phyloP scores from a whole-genome alignment of 805 yeast genomes.

The Metschnikowia shivogae region DNA sequence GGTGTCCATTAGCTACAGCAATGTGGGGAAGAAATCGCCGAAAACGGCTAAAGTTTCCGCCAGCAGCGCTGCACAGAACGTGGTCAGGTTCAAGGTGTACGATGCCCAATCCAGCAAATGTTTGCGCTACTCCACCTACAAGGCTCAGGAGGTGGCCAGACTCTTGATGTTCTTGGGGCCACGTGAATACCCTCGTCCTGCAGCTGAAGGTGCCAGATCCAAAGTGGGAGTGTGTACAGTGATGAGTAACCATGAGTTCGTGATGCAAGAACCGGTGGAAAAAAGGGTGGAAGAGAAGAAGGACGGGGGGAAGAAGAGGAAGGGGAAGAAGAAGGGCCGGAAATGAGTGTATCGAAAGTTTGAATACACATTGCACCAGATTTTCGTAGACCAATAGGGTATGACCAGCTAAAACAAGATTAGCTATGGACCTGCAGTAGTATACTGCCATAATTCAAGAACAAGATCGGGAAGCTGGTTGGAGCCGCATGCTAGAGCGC shows the following conservation, averaged over 20 bases:
- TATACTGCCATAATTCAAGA: too few relatives aligned
- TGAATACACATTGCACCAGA: too few relatives aligned
- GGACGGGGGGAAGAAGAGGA: conserved; percentile 30
- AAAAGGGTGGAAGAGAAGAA: conserved; percentile 23
- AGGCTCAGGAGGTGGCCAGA: conserved; percentile 70
- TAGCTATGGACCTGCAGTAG: too few relatives aligned
- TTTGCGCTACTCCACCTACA: conserved; percentile 53
- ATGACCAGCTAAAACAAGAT: too few relatives aligned
- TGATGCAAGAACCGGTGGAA: conserved; percentile 17
- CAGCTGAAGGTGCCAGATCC: conserved; percentile 24
- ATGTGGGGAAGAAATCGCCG: conserved; percentile 21
- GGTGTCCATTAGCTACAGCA: conserved; percentile 36
- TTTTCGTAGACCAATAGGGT: not conserved
- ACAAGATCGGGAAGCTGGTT: too few relatives aligned
- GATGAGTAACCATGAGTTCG: conserved; percentile 36
- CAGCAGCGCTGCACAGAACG: conserved; percentile 24
- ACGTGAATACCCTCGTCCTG: conserved; percentile 40
- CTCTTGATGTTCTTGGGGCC: conserved; percentile 73
- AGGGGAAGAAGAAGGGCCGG: conserved; percentile 30
- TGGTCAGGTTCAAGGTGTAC: conserved; percentile 54
- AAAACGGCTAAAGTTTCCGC: conserved; percentile 7
- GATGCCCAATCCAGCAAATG: conserved; percentile 64
- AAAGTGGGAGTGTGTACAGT: conserved; percentile 36
- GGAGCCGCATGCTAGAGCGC: too few relatives aligned
- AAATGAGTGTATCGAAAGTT: not conserved